Evolutionary conservation across 345 rosid genomes (phyloP).

Genomic region (Eucalyptus brandiana): DNA sequence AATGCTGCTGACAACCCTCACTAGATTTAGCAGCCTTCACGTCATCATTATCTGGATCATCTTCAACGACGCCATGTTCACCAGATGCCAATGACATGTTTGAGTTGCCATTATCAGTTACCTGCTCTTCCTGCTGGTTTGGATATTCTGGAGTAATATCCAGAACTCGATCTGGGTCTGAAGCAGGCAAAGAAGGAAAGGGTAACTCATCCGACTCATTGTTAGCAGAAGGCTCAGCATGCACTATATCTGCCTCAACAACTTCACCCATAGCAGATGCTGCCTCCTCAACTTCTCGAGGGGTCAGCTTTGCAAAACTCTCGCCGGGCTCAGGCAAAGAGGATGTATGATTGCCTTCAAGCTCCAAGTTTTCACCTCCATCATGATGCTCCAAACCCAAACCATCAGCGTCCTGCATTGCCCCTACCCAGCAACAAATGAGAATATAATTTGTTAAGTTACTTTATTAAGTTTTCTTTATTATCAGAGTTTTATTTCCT

Average conservation of each 20-base stretch:
- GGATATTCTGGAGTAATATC: neutral
- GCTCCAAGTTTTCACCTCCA: slow-evolving; percentile 6
- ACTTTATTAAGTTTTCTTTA: too few species aligned
- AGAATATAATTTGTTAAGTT: too few species aligned
- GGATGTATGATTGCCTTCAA: neutral
- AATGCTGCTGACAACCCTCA: slow-evolving; percentile 14
- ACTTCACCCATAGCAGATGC: slow-evolving; percentile 10
- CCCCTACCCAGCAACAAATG: slow-evolving; percentile 90
- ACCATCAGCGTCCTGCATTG: slow-evolving; percentile 79
- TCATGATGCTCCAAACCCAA: slow-evolving; percentile 25
- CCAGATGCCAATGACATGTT: neutral
- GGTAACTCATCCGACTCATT: slow-evolving; percentile 5
- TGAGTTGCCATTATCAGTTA: neutral
- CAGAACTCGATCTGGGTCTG: neutral
- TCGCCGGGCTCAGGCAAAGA: slow-evolving; percentile 3
- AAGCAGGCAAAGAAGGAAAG: slow-evolving; percentile 2
- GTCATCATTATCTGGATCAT: slow-evolving; percentile 5
- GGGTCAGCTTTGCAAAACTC: slow-evolving; percentile 1
- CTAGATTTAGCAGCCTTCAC: slow-evolving; percentile 4
- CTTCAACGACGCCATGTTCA: neutral
- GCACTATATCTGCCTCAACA: slow-evolving; percentile 4
- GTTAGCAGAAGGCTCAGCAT: slow-evolving; percentile 3
- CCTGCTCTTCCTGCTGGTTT: neutral
- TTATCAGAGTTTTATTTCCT: too few species aligned
- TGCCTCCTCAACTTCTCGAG: neutral